Conservation (phyloP, 1,284 basidiomycete species). For the Cryptococcus maquisensis region DNA sequence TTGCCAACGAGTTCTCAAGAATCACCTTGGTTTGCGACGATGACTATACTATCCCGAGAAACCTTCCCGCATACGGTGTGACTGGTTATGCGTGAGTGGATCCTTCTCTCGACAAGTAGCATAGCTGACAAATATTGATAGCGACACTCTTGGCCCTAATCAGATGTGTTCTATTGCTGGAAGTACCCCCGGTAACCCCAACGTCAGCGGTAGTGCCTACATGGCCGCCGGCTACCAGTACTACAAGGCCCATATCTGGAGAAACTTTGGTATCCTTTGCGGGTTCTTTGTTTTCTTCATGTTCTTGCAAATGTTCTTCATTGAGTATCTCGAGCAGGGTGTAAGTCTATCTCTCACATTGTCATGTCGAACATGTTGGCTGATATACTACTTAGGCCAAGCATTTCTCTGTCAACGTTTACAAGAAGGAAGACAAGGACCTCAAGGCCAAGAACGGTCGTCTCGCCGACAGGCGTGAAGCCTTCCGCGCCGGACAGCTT, state of each 20-base stretch:
- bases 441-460: constrained; percentile 62
- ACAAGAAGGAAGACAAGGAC: constrained; percentile 66
- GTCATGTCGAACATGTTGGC: neutral
- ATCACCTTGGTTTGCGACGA: constrained; percentile 66
- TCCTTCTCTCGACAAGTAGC: neutral
- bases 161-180: constrained; percentile 48
- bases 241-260: constrained; percentile 41
- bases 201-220: constrained; percentile 46
- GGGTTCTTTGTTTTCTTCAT: constrained; percentile 67
- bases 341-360: constrained; percentile 6
- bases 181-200: constrained; percentile 31
- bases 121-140: neutral
- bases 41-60: constrained; percentile 65
- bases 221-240: constrained; percentile 45
- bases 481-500: constrained; percentile 44
- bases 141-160: constrained; percentile 44
- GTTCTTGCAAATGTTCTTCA: constrained; percentile 45
- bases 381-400: constrained; percentile 12
- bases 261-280: constrained; percentile 48
- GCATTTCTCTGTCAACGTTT: constrained; percentile 55
- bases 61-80: constrained; percentile 55
- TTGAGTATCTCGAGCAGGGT: constrained; percentile 43
- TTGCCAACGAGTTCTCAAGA: constrained; percentile 80
- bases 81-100: constrained; percentile 62
- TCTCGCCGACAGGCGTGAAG: constrained; percentile 58